A percentile compares a stretch with the other conserved stretches of the same genome.
Conservation (phyloP, 2,329 filamentous ascomycete species). For the Trichoderma guizhouense region DNA sequence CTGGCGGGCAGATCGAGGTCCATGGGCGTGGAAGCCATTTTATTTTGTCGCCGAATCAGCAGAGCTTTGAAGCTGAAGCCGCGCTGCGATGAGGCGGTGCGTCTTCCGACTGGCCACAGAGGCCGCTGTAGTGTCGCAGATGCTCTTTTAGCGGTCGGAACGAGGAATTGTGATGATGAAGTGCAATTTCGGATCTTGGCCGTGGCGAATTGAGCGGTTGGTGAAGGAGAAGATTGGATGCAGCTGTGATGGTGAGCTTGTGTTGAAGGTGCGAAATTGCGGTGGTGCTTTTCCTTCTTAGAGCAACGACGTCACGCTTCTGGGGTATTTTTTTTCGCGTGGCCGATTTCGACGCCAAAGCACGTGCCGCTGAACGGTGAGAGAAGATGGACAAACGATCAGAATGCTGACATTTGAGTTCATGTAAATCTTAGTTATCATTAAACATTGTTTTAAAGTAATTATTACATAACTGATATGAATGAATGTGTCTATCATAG, state of each 20-base stretch:
- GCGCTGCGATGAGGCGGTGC: background rate
- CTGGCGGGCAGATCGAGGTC: constrained; percentile 49
- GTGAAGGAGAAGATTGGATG: background rate
- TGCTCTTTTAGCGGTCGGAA: background rate
- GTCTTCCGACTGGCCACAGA: background rate
- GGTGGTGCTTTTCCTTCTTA: background rate
- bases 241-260: background rate
- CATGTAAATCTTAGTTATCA: background rate
- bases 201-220: background rate
- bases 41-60: constrained; percentile 31
- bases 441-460: background rate
- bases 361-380: background rate
- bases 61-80: background rate
- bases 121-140: background rate
- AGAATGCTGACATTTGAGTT: background rate
- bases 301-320: constrained; percentile 18
- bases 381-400: too few species aligned
- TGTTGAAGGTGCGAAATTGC: background rate
- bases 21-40: constrained; percentile 57
- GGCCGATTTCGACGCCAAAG: constrained; percentile 5
- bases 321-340: constrained; percentile 10
- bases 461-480: background rate
- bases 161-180: background rate
- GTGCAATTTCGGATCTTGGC: background rate
- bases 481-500: background rate